phyloP scores from a whole-genome alignment of 2,329 filamentous ascomycete species.

The Venturia aucupariae region DNA sequence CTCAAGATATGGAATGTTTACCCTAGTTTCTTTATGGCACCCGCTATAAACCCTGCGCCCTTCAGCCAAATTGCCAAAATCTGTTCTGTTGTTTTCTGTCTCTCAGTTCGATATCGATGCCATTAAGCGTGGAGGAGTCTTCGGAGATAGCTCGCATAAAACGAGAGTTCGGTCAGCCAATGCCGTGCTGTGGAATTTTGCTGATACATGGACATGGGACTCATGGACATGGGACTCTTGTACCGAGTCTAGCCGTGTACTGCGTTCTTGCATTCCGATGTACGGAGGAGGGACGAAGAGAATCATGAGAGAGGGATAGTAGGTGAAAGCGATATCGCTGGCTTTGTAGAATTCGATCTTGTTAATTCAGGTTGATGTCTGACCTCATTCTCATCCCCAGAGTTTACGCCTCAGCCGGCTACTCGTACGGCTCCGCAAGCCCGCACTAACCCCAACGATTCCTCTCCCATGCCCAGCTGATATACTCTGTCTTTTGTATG shows the following conservation, averaged over 20 bases:
- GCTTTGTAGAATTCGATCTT: not conserved
- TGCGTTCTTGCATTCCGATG: not conserved
- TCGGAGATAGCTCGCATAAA: not conserved
- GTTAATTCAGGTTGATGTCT: not conserved
- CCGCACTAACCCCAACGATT: not conserved
- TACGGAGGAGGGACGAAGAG: not conserved
- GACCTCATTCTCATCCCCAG: slow-evolving; percentile 1
- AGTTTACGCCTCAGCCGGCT: not conserved
- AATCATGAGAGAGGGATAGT: not conserved
- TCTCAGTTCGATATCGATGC: too few species aligned
- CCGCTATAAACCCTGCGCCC: too few species aligned
- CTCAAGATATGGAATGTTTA: not conserved
- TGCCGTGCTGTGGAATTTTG: not conserved
- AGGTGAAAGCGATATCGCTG: not conserved
- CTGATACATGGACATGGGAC: not conserved
- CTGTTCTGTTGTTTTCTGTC: too few species aligned
- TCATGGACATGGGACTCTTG: too few species aligned
- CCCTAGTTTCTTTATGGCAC: too few species aligned
- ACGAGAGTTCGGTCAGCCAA: not conserved
- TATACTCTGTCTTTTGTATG: not conserved
- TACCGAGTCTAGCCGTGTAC: slow-evolving; percentile 4
- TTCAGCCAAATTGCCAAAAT: too few species aligned
- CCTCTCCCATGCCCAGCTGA: slow-evolving; percentile 2
- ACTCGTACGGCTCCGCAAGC: not conserved
- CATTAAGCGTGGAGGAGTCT: not conserved